Evolutionary conservation across 495 filamentous ascomycete genomes (phyloP).

Genomic region (Choiromyces venosus): DNA sequence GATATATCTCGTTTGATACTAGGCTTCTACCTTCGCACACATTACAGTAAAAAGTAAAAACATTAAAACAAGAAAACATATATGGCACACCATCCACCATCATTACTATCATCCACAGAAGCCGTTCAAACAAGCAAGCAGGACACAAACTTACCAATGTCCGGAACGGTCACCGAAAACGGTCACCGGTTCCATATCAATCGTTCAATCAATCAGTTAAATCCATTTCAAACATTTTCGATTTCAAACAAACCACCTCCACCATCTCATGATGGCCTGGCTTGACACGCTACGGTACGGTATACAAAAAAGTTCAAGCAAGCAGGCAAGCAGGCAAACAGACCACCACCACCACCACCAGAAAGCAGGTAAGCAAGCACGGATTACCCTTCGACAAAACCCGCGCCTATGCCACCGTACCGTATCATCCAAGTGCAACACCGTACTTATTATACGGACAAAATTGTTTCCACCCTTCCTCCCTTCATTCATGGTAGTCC

Average conservation of each 20-base stretch:
- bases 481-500: no score
- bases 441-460: no score
- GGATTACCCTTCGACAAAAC: conserved; percentile 4
- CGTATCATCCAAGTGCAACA: no score
- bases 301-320: conserved; percentile 32
- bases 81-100: no score
- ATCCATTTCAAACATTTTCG: no score
- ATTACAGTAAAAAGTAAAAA: not conserved
- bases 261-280: no score
- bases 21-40: not conserved
- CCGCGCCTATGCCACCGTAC: no score
- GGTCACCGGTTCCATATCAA: not conserved
- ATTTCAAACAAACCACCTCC: not conserved
- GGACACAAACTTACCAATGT: no score
- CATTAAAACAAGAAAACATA: not conserved
- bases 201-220: no score
- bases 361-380: no score
- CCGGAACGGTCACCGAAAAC: no score
- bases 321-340: conserved; percentile 45
- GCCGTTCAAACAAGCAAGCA: not conserved
- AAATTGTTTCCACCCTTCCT: no score
- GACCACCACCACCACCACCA: conserved; percentile 51
- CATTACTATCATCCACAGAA: not conserved
- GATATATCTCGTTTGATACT: not conserved
- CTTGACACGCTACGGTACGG: not conserved